phyloP scores from a whole-genome alignment of 2,329 filamentous ascomycete species.

The Stagonosporopsis chrysanthemi region DNA sequence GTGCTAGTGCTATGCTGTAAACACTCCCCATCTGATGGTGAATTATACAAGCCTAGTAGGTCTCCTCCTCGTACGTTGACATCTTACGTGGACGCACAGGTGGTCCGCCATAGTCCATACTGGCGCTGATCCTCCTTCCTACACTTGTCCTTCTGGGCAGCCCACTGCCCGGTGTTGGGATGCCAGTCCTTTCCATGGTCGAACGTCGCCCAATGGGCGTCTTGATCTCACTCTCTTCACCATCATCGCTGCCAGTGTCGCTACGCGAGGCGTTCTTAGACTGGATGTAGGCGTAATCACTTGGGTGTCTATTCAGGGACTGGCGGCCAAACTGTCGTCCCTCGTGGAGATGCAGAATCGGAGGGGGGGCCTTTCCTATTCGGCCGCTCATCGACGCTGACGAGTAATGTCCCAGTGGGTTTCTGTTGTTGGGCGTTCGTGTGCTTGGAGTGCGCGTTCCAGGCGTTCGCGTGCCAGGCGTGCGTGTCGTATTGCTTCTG shows the following conservation, averaged over 20 bases:
- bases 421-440: constrained; percentile 64
- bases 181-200: constrained; percentile 56
- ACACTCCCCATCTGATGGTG: constrained; percentile 8
- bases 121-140: constrained; percentile 49
- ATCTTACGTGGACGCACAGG: constrained; percentile 59
- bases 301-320: constrained; percentile 69
- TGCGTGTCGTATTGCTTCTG: constrained; percentile 69
- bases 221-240: constrained; percentile 45
- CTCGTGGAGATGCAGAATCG: constrained; percentile 59
- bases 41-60: constrained; percentile 52
- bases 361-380: constrained; percentile 48
- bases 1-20: constrained; percentile 10
- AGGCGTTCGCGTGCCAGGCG: constrained; percentile 54
- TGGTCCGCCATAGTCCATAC: constrained; percentile 52
- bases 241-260: constrained; percentile 54
- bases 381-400: constrained; percentile 55
- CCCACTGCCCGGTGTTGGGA: constrained; percentile 57
- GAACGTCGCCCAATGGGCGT: constrained; percentile 57
- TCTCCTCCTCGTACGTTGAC: constrained; percentile 62
- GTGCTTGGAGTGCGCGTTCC: constrained; percentile 63
- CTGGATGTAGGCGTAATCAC: constrained; percentile 43
- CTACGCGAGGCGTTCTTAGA: constrained; percentile 47
- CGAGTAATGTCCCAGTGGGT: constrained; percentile 66
- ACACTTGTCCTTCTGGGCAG: constrained; percentile 62
- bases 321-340: constrained; percentile 55